Evolutionary conservation across 352 stramenopile genomes (phyloP).

Genomic region (Phytopythium chamaehyphon): DNA sequence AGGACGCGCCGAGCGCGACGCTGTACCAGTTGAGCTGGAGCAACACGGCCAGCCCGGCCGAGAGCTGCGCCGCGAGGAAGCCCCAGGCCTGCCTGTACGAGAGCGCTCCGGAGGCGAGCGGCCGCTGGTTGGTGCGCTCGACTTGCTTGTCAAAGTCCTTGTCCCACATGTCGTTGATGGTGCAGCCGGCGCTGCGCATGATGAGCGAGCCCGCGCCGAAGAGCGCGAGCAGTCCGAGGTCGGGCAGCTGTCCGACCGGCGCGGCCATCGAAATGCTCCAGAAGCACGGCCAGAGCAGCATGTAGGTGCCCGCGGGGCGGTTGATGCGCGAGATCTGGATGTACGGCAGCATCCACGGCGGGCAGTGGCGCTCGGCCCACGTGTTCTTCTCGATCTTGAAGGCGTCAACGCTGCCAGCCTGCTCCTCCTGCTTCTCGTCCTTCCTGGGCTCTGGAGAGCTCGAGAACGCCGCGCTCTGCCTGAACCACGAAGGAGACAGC

Average conservation of each 20-base stretch:
- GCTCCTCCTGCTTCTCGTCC: neutral
- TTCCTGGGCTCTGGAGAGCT: neutral
- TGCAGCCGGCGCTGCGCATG: constrained; percentile 97
- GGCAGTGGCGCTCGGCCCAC: constrained; percentile 76
- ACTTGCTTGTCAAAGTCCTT: constrained; percentile 96
- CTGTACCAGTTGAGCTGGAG: constrained; percentile 94
- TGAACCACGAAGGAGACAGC: neutral
- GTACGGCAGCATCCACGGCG: constrained; percentile 80
- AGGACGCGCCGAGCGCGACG: constrained; percentile 90
- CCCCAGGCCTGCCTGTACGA: constrained; percentile 87
- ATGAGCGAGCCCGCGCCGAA: constrained; percentile 92
- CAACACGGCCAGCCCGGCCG: constrained; percentile 90
- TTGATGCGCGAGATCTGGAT: constrained; percentile 86
- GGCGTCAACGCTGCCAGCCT: too few relatives aligned
- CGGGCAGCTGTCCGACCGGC: constrained; percentile 67
- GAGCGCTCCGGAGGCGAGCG: constrained; percentile 91
- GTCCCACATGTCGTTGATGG: constrained; percentile 99
- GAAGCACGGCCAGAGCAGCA: constrained; percentile 96
- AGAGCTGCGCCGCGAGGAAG: constrained; percentile 94
- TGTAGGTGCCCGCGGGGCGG: constrained; percentile 87
- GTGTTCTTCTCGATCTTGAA: constrained; percentile 84
- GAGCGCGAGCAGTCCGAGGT: constrained; percentile 75
- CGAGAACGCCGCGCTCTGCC: neutral
- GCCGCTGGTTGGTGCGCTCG: constrained; percentile 92
- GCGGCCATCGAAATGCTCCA: constrained; percentile 96